Base-by-base conservation (phyloP, 352 stramenopile species). In the Globisporangium lucens region DNA sequence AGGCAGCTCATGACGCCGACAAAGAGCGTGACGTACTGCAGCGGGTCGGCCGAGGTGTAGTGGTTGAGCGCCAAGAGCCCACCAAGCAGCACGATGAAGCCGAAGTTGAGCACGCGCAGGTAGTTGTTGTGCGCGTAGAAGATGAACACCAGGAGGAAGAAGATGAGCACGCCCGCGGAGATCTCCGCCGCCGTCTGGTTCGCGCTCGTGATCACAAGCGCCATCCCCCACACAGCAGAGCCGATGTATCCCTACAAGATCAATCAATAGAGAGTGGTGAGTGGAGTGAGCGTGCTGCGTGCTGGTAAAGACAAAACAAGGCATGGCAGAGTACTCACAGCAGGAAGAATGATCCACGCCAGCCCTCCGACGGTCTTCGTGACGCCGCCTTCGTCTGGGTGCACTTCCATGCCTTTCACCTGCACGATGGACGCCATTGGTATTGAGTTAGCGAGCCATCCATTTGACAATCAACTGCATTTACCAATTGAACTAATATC, bases 1-100 rank as follows among this genome's bases (percentile, higher is more conserved):
- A 95, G 82, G 63, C 89, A 94, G 80, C 87, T 95, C 89, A 97
- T 97, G 78, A 95, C 88, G 47, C 89, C 89, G 20, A 97, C 65
- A 61, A 97, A 94, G 61, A 97, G 86, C 63, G 87, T 91, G 69
- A 95, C 75, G 74, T 94, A 97, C 65, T 87, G 85, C 53, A 95
- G 72, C 9, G 82, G 78, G 49, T 94, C 69, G 69, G 86, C 82
- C 4, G 77, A 69, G 1, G 85, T 93, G 56, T 71, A 72, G 56
- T 93, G 73, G 58, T 92, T 88, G 57, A 94, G 67, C 24, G 85
- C 87, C 56, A 95, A 67, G 46, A 96, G 73, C 1, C 85, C 85
- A 41, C 78, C 87, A 17, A 97, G 82, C 47, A 96, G 68, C 62
- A 94, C 43, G 49, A 97, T 92, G 73, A 97, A 97, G 71, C 74